Evolutionary conservation across 2,329 filamentous ascomycete genomes (phyloP).

Genomic region (Venturia aucupariae): DNA sequence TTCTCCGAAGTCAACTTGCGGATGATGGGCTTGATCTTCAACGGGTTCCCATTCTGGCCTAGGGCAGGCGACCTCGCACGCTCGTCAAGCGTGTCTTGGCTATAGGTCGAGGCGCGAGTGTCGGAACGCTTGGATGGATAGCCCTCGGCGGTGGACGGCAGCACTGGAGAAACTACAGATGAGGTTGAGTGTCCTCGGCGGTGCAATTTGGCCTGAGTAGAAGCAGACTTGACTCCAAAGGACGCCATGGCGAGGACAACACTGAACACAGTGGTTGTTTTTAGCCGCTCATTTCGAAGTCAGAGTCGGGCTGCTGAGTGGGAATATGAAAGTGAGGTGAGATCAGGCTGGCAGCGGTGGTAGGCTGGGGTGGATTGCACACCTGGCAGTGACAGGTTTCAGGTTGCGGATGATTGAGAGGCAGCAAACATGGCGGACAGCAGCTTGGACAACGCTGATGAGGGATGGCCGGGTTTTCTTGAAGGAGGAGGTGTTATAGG

Average conservation of each 20-base stretch:
- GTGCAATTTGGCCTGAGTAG: slow-evolving; percentile 30
- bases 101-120: background rate
- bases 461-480: background rate
- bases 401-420: background rate
- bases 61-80: background rate
- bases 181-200: slow-evolving; percentile 32
- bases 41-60: background rate
- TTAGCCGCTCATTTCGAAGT: background rate
- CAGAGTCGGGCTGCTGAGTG: background rate
- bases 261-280: background rate
- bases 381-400: background rate
- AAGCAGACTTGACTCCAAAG: slow-evolving; percentile 18
- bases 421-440: slow-evolving; percentile 3
- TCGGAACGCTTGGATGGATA: background rate
- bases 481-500: background rate
- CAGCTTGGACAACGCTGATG: background rate
- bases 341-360: background rate
- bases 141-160: slow-evolving; percentile 19
- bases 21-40: slow-evolving; percentile 48
- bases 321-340: background rate
- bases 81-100: background rate
- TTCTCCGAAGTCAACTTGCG: slow-evolving; percentile 44
- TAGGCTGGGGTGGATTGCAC: background rate
- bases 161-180: slow-evolving; percentile 23
- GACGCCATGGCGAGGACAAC: slow-evolving; percentile 12